Evolutionary conservation across 257 asterid genomes (phyloP), one percentile per base, ranked within the genome.

Genomic region (Forsythia suspensa): DNA sequence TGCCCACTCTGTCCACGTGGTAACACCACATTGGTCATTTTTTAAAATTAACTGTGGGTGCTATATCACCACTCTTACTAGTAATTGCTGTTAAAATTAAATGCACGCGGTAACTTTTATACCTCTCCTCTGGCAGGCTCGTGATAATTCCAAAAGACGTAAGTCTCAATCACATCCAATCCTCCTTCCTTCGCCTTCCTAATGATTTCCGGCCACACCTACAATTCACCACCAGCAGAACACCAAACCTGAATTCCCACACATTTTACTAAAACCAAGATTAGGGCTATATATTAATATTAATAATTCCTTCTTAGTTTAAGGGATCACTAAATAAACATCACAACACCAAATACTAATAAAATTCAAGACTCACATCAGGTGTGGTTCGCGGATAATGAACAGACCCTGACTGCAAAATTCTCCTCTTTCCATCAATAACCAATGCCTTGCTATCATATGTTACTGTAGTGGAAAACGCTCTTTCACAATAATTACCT

Each of bases 111-210:
- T 21, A 51, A 43, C 52, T 77, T 51, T 39, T 48, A 69, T 84
- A 92, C 97, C 94, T 87, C 86, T 82, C 92, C 97, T 84, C 77
- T 85, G 76, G 85, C 92, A 73, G 95, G 97, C 72, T 92, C 97
- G 18, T 92, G 97, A 79, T 87, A 87, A 82, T 92, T 92, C 97
- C 97, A 92, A 84, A 92, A 92, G 79, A 92, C 95, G 69, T 91
- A 91, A 68, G 88, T 91, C 90, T 92, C 97, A 29, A 92, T 89
- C 89, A 92, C 95, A 70, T 92, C 95, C 85, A 92, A 48, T 81
- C 97, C 97, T 78, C 97, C 97, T 84, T 91, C 97, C 84, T 90
- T 92, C 0, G 97, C 95, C 85, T 91, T 91, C 57, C 81, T 76
- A 74, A 87, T 80, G 70, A 91, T 86, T 73, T 87, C 84, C 4